Conservation (phyloP, 495 filamentous ascomycete species). For the Xylaria palmicola region DNA sequence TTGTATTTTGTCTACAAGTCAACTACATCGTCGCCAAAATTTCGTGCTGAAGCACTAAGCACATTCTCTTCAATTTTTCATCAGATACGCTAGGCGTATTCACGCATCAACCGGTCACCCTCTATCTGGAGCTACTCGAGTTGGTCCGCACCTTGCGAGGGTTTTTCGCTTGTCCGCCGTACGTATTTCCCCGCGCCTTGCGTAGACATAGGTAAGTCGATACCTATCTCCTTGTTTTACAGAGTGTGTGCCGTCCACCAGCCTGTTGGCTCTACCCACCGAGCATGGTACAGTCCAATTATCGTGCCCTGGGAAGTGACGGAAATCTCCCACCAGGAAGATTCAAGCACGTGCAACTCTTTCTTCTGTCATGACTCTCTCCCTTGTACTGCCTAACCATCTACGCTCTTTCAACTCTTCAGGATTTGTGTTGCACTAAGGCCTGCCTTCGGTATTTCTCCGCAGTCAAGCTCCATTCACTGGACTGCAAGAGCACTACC, state of each 20-base stretch:
- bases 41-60: neutral
- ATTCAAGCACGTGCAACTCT: no score
- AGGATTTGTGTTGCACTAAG: no score
- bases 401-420: neutral
- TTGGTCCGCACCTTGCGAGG: neutral
- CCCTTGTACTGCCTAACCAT: neutral
- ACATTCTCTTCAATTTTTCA: neutral
- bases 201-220: neutral
- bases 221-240: neutral
- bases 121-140: neutral
- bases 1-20: neutral
- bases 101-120: neutral
- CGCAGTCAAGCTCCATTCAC: neutral
- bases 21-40: neutral
- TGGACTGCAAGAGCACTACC: neutral
- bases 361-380: no score
- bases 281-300: no score
- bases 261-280: neutral
- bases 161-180: neutral
- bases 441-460: no score
- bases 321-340: no score
- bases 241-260: no score
- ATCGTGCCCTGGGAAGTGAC: no score
- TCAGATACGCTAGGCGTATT: neutral
- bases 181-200: neutral